These are phyloP conservation scores for Oryza glumipatula DNA, from an alignment of 176 grass and related monocot genomes.

Conservation along the genomic window DNA sequence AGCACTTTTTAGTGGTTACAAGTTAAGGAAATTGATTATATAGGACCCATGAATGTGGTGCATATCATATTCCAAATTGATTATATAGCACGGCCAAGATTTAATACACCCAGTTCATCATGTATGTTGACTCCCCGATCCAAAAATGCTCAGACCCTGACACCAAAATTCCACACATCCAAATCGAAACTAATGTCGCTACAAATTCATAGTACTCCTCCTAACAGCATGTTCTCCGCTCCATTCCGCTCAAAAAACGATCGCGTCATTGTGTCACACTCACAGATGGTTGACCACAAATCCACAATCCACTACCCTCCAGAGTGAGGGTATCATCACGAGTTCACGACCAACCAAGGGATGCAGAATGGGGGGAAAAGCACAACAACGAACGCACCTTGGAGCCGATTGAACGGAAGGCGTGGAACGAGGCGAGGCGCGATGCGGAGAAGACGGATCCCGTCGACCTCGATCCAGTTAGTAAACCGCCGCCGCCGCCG, in stretches of 20 bases:
- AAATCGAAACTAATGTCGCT: not conserved
- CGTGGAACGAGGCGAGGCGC: constrained; percentile 42
- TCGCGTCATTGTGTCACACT: not conserved
- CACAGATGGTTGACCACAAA: not conserved
- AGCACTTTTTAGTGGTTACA: not conserved
- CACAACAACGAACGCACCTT: constrained; percentile 32
- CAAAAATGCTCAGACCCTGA: not conserved
- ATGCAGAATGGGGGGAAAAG: not conserved
- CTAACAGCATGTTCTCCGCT: too few relatives aligned
- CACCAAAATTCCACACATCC: constrained; percentile 28
- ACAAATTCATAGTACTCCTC: constrained; percentile 5
- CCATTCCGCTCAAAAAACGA: not conserved
- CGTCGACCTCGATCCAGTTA: not conserved
- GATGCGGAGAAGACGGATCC: not conserved
- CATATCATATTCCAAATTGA: not conserved
- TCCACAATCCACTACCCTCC: not conserved
- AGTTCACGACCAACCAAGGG: not conserved
- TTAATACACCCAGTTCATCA: not conserved
- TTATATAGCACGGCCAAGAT: not conserved
- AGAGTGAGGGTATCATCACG: not conserved
- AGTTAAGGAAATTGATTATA: not conserved
- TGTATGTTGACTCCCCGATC: not conserved
- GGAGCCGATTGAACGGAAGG: constrained; percentile 46
- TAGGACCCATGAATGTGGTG: not conserved
- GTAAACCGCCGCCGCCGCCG: constrained; percentile 28